phyloP scores from a whole-genome alignment of 768 basidiomycete genomes.

The Amanita thiersii region DNA sequence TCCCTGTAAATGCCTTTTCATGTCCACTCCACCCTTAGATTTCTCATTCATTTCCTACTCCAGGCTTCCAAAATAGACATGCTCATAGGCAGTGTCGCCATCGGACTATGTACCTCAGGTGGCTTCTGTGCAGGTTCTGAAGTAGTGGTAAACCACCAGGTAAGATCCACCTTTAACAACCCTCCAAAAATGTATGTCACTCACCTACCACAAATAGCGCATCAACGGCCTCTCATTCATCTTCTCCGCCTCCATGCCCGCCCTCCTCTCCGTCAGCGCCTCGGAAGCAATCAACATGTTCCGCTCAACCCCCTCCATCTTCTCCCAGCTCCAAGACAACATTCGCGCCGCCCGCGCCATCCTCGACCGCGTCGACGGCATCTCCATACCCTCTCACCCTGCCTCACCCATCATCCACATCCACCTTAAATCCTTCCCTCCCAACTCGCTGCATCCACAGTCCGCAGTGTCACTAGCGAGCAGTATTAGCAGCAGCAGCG shows the following conservation, averaged over 20 bases:
- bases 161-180: conserved; percentile 17
- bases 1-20: conserved; percentile 54
- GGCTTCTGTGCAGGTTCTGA: conserved; percentile 93
- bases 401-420: conserved; percentile 88
- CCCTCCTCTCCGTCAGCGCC: conserved; percentile 79
- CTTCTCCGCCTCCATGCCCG: conserved; percentile 92
- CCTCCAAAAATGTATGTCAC: background rate
- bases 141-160: conserved; percentile 84
- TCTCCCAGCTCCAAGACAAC: conserved; percentile 76
- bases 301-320: conserved; percentile 64
- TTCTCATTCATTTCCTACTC: background rate
- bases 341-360: conserved; percentile 66
- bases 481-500: conserved; percentile 14
- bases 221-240: conserved; percentile 96
- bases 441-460: conserved; percentile 18
- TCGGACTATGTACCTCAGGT: conserved; percentile 73
- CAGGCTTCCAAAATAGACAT: conserved; percentile 90
- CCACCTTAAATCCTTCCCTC: conserved; percentile 34
- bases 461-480: conserved; percentile 13
- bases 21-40: background rate
- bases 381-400: conserved; percentile 80
- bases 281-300: conserved; percentile 83
- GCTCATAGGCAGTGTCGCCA: conserved; percentile 86
- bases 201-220: conserved; percentile 38
- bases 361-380: conserved; percentile 73